phyloP scores from a whole-genome alignment of 192 early-diverging fungal species.

The Blastocladiella britannica region DNA sequence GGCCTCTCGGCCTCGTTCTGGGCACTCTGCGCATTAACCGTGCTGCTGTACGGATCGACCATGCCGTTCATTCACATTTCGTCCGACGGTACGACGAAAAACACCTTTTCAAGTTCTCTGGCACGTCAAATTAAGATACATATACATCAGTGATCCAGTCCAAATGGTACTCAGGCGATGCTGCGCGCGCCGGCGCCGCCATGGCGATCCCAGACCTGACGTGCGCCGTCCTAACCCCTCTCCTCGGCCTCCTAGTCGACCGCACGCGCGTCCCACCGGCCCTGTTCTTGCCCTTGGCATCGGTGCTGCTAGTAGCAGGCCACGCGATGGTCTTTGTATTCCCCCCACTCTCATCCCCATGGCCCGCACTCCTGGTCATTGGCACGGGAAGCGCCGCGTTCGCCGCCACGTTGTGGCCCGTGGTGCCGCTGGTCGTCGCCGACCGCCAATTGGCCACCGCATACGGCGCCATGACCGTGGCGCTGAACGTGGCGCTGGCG shows the following conservation, averaged over 20 bases:
- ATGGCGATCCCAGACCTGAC: constrained; percentile 17
- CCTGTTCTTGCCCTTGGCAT: no score
- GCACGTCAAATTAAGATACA: no score
- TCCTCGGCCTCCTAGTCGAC: not conserved
- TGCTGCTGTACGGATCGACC: constrained; percentile 30
- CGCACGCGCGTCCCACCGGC: not conserved
- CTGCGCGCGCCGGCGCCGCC: constrained; percentile 22
- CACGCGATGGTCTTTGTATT: no score
- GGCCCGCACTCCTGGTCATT: constrained; percentile 22
- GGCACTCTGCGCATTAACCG: constrained; percentile 27
- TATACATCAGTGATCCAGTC: constrained; percentile 4
- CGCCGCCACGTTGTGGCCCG: constrained; percentile 39
- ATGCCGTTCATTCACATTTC: constrained; percentile 34
- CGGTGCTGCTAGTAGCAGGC: no score
- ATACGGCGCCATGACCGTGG: constrained; percentile 36
- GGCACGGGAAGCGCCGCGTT: constrained; percentile 35
- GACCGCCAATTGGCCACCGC: constrained; percentile 42
- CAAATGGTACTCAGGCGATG: constrained; percentile 32
- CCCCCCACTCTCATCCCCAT: no score
- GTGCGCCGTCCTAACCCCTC: not conserved
- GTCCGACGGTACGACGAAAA: constrained; percentile 15
- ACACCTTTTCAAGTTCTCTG: no score
- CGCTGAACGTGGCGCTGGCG: constrained; percentile 34
- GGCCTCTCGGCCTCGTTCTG: constrained; percentile 23
- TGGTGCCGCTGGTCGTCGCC: constrained; percentile 36